Evolutionary conservation across 495 filamentous ascomycete species (phyloP).

Genomic region (Bacidia rubella): DNA sequence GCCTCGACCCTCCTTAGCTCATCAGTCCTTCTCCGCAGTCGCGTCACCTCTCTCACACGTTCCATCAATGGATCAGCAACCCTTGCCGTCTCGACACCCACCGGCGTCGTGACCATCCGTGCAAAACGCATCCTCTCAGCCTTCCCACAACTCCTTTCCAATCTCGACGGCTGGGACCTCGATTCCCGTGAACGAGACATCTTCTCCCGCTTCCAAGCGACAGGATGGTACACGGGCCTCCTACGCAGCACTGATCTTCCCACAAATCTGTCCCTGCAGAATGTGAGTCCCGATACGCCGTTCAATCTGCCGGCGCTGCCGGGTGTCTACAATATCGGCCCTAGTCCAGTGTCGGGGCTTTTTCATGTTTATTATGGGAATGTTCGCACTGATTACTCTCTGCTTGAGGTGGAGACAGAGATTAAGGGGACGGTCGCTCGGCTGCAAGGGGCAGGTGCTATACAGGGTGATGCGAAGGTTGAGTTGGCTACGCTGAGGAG

Average conservation of each 20-base stretch:
- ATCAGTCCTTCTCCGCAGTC: slow-evolving; percentile 27
- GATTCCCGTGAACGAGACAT: slow-evolving; percentile 19
- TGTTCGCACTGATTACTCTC: neutral
- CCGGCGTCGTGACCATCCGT: slow-evolving; percentile 18
- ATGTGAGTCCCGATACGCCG: slow-evolving; percentile 20
- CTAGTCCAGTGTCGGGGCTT: slow-evolving; percentile 11
- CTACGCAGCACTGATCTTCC: slow-evolving; percentile 31
- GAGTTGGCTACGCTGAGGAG: slow-evolving; percentile 17
- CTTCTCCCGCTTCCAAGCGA: slow-evolving; percentile 18
- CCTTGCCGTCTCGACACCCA: slow-evolving; percentile 23
- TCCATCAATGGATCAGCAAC: slow-evolving; percentile 19
- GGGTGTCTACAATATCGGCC: slow-evolving; percentile 15
- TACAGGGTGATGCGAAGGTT: slow-evolving; percentile 7
- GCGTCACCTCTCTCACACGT: slow-evolving; percentile 21
- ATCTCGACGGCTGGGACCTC: slow-evolving; percentile 24
- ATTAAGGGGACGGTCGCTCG: slow-evolving; percentile 6
- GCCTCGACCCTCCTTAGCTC: slow-evolving; percentile 22
- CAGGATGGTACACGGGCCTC: slow-evolving; percentile 30
- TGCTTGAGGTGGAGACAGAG: slow-evolving; percentile 8
- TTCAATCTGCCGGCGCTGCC: slow-evolving; percentile 23
- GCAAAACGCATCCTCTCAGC: slow-evolving; percentile 30
- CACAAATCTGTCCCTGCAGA: slow-evolving; percentile 15
- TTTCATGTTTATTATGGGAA: too few species aligned
- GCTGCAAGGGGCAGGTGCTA: slow-evolving; percentile 11
- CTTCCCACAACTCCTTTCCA: slow-evolving; percentile 22